Evolutionary conservation across 2,329 filamentous ascomycete genomes (phyloP).

Genomic region (Xylariaceae sp.): DNA sequence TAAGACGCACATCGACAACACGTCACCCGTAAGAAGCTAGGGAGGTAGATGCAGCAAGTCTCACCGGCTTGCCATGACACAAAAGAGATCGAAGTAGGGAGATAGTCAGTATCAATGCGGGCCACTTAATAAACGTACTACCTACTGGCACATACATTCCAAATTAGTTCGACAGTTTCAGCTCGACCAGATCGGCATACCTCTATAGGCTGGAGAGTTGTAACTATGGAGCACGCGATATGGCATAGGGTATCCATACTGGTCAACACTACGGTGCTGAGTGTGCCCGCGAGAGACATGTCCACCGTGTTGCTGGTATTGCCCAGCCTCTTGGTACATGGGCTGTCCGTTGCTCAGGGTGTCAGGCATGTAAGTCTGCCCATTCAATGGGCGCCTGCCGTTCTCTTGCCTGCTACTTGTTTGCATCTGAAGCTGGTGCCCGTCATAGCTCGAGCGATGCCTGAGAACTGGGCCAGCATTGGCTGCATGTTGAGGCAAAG

Average conservation of each 20-base stretch:
- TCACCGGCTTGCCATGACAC: constrained; percentile 1
- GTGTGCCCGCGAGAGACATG: constrained; percentile 35
- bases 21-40: background rate
- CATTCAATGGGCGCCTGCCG: constrained; percentile 25
- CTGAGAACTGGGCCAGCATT: constrained; percentile 17
- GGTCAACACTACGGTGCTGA: constrained; percentile 37
- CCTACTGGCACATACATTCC: background rate
- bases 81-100: constrained; percentile 5
- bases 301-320: constrained; percentile 32
- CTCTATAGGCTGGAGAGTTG: constrained; percentile 52
- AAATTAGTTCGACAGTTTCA: constrained; percentile 11
- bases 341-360: constrained; percentile 25
- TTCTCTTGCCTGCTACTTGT: constrained; percentile 22
- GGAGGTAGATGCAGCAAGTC: background rate
- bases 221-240: constrained; percentile 55
- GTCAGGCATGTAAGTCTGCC: constrained; percentile 23
- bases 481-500: constrained; percentile 14
- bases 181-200: constrained; percentile 52
- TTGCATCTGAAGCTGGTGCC: constrained; percentile 15
- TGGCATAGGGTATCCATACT: constrained; percentile 32
- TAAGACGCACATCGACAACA: no score
- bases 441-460: constrained; percentile 27
- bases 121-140: background rate
- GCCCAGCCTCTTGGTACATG: constrained; percentile 28
- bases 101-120: background rate